Evolutionary conservation across 352 stramenopile species (phyloP), one percentile per base, ranked within the genome.

Genomic region (Phytophthora podocarpi): DNA sequence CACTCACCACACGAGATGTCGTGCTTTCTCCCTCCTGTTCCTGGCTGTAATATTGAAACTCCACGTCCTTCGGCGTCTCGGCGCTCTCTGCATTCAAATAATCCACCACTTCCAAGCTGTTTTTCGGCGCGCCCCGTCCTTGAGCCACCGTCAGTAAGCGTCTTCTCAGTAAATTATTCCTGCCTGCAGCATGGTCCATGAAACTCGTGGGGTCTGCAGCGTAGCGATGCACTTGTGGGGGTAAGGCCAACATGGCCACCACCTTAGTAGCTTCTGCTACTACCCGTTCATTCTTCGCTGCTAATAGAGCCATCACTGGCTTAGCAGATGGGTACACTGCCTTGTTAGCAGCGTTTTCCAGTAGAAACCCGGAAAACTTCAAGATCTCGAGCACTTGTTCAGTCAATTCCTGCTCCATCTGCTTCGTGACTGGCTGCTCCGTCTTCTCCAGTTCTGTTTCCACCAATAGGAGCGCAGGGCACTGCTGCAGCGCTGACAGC

Each of bases 301-400:
- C 80, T 16, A 96, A 42, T 8, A 90, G 75, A 43, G 69, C 68
- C 26, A 73, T 57, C 8, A 86, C 64, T 20, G 48, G 63, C 56
- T 92, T 80, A 12, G 76, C 49, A 4, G 82, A 90, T 53, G 74
- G 71, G 57, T 87, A 96, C 21, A 82, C 51, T 23, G 87, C 78
- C 59, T 96, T 96, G 63, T 92, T 90, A 5, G 75, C 72, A 2
- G 87, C 72, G 51, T 96, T 96, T 30, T 93, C 84, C 31, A 94
- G 75, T 37, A 96, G 52, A 34, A 91, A 80, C 12, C 80, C 82
- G 4, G 71, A 80, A 53, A 94, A 93, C 3, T 85, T 85, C 59
- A 96, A 54, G 18, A 86, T 67, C 53, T 95, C 78, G 56, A 78
- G 83, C 43, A 92, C 74, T 46, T 78, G 72, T 26, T 86, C 80